Base-by-base conservation (phyloP, 164 flowering plant species). In the Santalum album region DNA sequence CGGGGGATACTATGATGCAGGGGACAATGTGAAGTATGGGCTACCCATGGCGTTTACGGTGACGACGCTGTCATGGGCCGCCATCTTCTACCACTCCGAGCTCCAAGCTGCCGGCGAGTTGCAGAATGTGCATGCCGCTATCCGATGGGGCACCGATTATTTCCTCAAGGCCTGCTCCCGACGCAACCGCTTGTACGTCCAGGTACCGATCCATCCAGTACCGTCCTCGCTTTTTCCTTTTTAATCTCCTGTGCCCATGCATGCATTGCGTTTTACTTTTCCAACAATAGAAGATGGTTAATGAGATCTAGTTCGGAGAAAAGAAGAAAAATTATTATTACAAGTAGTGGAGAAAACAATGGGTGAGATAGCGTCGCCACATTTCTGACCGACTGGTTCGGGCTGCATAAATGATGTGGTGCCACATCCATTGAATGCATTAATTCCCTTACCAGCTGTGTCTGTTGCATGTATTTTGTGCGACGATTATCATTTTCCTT, bases 1-100 rank as follows among this genome's bases (percentile, higher is more conserved):
- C 0, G 98, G 95, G 34, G 96, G 98, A 54, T 91, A 91, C 51
- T 90, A 90, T 56, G 98, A 90, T 59, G 98, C 98, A 10, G 98
- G 98, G 17, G 98, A 90, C 71, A 90, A 87, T 55, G 95, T 90
- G 40, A 90, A 90, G 64, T 87, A 77, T 54, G 91, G 95, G 6
- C 60, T 90, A 2, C 98, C 98, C 2, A 82, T 87, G 95, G 95
- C 98, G 14, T 91, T 86, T 65, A 86, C 98, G 0, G 59, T 91
- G 1, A 86, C 98, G 11, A 86, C 90, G 17, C 72, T 87, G 1
- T 32, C 92, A 1, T 91, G 92, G 98, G 66, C 71, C 18, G 84
- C 88, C 20, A 19, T 79, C 3, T 44, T 27, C 19, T 91, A 84
- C 55, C 24, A 53, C 1, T 1, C 66, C 0, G 80, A 91, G 69